These are phyloP conservation scores for Tieghemostelium lacteum DNA, from an alignment of 78 protist species.

Conservation along the genomic window DNA sequence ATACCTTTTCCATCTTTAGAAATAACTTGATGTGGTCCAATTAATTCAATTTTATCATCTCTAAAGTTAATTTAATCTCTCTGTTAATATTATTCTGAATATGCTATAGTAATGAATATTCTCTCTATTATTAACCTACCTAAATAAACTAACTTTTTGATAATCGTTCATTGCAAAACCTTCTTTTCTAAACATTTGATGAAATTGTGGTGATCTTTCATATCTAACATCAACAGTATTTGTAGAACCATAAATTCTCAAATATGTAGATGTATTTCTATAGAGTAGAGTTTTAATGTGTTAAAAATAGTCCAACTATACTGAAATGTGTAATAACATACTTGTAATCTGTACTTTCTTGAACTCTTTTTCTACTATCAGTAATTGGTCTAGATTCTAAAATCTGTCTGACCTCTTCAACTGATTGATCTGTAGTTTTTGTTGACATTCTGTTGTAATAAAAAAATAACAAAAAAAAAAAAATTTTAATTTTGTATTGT, in stretches of 20 bases:
- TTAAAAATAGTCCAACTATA: background rate
- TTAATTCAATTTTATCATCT: background rate
- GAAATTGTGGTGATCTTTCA: slow-evolving; percentile 49
- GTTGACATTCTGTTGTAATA: background rate
- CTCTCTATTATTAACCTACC: no score
- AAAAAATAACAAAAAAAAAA: no score
- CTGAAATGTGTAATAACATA: background rate
- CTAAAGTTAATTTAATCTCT: no score
- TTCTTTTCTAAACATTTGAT: background rate
- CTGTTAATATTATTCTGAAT: no score
- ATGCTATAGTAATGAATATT: no score
- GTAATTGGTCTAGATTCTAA: background rate
- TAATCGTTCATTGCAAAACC: slow-evolving; percentile 12
- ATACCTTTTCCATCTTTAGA: slow-evolving; percentile 13
- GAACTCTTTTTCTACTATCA: background rate
- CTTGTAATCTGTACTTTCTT: slow-evolving; percentile 18
- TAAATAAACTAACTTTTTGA: slow-evolving; percentile 21
- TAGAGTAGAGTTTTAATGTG: background rate
- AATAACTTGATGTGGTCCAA: slow-evolving; percentile 35
- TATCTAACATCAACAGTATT: slow-evolving; percentile 6
- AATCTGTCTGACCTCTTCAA: background rate
- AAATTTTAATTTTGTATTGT: no score
- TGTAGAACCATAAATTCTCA: slow-evolving; percentile 8
- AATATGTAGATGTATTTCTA: slow-evolving; percentile 24
- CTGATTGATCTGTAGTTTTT: background rate